Conservation (phyloP, 164 flowering plant genomes). For the Nelumbo lutea region DNA sequence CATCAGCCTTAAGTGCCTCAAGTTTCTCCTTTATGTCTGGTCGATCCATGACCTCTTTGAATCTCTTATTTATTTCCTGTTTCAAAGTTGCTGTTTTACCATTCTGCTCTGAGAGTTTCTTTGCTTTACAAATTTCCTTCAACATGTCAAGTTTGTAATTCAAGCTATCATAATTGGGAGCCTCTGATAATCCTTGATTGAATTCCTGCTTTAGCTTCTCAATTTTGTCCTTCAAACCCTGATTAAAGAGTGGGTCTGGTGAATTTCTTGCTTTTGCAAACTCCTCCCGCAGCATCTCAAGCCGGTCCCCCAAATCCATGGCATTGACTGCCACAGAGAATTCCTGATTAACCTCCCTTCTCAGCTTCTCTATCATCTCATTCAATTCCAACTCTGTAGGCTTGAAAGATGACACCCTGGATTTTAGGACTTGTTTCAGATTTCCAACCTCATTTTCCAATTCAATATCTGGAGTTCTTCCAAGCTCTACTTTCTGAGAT, state of each 20-base stretch:
- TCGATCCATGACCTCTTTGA: slow-evolving; percentile 34
- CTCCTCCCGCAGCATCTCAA: slow-evolving; percentile 44
- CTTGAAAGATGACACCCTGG: slow-evolving; percentile 42
- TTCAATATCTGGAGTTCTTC: slow-evolving; percentile 30
- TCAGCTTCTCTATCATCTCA: slow-evolving; percentile 60
- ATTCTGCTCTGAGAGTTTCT: slow-evolving; percentile 33
- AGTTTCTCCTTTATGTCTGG: slow-evolving; percentile 48
- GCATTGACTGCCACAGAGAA: slow-evolving; percentile 53
- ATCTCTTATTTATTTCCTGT: slow-evolving; percentile 48
- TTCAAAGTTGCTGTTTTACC: slow-evolving; percentile 29
- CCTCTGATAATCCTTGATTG: slow-evolving; percentile 35
- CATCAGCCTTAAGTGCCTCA: slow-evolving; percentile 40
- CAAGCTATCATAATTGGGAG: slow-evolving; percentile 63
- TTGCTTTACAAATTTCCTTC: slow-evolving; percentile 50
- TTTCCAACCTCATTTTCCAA: slow-evolving; percentile 63
- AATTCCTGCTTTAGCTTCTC: slow-evolving; percentile 51
- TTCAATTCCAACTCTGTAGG: slow-evolving; percentile 37
- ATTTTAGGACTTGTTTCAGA: slow-evolving; percentile 49
- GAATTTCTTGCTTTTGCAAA: slow-evolving; percentile 38
- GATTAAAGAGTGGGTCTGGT: slow-evolving; percentile 27
- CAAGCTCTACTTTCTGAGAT: slow-evolving; percentile 13
- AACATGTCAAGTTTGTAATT: slow-evolving; percentile 55
- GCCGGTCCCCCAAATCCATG: slow-evolving; percentile 47
- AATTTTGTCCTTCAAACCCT: slow-evolving; percentile 38
- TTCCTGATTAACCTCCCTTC: slow-evolving; percentile 60